These are phyloP conservation scores for Xanthoconium stramineum DNA, from an alignment of 768 basidiomycete genomes.

Conservation along the genomic window DNA sequence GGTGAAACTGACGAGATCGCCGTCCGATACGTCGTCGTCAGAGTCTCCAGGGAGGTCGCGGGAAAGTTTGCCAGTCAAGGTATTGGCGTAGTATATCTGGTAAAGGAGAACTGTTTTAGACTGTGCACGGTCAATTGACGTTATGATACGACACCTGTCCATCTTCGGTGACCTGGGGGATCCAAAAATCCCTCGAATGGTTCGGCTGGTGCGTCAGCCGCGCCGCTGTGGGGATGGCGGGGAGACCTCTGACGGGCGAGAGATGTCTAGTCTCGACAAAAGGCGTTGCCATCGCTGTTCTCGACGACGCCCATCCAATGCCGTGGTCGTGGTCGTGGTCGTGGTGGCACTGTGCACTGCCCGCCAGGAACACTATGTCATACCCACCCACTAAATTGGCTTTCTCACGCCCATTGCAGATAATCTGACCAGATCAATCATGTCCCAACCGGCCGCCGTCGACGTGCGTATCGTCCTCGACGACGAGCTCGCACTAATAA, in stretches of 20 bases:
- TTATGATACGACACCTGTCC: constrained; percentile 67
- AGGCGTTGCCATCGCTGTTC: constrained; percentile 20
- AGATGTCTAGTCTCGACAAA: constrained; percentile 3
- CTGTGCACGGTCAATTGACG: neutral
- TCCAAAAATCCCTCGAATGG: constrained; percentile 76
- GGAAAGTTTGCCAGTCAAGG: constrained; percentile 73
- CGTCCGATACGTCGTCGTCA: constrained; percentile 54
- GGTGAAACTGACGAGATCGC: constrained; percentile 52
- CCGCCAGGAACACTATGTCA: constrained; percentile 10
- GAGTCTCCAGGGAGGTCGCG: constrained; percentile 75
- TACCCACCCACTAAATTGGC: neutral
- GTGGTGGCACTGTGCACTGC: constrained; percentile 8
- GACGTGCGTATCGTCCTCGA: constrained; percentile 33
- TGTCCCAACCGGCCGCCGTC: constrained; percentile 25
- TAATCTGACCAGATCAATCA: too few relatives aligned
- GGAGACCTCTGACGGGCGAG: constrained; percentile 24
- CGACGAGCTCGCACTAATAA: neutral
- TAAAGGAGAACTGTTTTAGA: neutral
- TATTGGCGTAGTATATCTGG: constrained; percentile 93
- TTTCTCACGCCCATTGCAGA: constrained; percentile 14
- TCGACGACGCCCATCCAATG: neutral
- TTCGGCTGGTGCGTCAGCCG: constrained; percentile 1
- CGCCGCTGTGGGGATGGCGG: constrained; percentile 22
- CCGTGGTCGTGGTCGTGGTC: constrained; percentile 14
- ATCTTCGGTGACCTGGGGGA: constrained; percentile 75